Conservation (phyloP, 495 filamentous ascomycete genomes). For the Podospora comata region DNA sequence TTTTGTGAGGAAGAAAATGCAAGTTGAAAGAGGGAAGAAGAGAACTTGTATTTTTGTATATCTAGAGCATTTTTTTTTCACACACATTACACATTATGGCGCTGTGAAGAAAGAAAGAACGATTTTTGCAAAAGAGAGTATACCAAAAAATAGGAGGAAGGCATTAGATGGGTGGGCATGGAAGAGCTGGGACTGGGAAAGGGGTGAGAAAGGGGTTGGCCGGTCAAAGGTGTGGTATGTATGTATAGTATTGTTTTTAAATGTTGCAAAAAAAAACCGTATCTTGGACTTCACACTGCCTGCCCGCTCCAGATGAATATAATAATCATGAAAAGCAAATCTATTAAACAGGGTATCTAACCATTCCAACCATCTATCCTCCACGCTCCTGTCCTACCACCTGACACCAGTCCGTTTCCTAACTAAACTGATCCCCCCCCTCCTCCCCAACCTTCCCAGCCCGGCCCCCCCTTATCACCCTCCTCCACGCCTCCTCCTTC, state of each 20-base stretch:
- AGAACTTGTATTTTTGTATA: conserved; percentile 8
- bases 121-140: not conserved
- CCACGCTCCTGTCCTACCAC: not conserved
- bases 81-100: not conserved
- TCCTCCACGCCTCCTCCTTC: conserved; percentile 46
- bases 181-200: not conserved
- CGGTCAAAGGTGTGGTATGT: not conserved
- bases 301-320: too few species aligned
- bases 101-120: not conserved
- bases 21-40: not conserved
- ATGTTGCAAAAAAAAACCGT: not conserved
- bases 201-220: not conserved
- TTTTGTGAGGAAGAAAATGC: not conserved
- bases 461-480: conserved; percentile 41
- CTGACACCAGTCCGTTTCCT: not conserved
- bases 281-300: not conserved
- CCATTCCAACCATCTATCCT: not conserved
- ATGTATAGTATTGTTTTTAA: conserved; percentile 2
- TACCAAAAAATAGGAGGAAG: not conserved
- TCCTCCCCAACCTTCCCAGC: conserved; percentile 34
- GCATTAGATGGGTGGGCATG: not conserved
- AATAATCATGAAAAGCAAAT: not conserved
- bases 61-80: not conserved
- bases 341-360: not conserved
- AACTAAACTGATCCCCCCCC: conserved; percentile 52